Base-by-base conservation (phyloP, 768 basidiomycete species). In the Boletus coccyginus region DNA sequence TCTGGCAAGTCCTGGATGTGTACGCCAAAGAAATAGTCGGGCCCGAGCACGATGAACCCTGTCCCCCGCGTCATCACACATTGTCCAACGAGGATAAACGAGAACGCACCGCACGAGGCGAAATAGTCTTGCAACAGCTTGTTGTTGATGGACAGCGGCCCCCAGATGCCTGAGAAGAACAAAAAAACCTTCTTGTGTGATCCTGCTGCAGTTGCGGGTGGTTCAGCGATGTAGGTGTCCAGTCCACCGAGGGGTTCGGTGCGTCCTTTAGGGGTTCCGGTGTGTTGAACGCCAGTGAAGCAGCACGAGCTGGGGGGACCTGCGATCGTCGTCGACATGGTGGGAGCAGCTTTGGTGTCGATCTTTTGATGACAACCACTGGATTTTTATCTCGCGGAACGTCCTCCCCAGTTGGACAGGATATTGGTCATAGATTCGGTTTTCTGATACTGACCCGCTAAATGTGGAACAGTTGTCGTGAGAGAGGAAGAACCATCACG, bases 1-100 rank as follows among this genome's bases (percentile, higher is more conserved):
- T 63, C 56, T 12, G 73, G 69, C 56, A 79, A 72, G 4, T 67
- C 59, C 35, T 75, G 60, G 4, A 81, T 57, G 6, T 74, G 64
- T 44, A 78, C 74, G 7, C 84, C 83, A 54, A 82, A 76, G 68
- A 86, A 82, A 60, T 84, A 86, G 60, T 87, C 85, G 8, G 81
- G 73, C 2, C 82, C 84, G 8, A 86, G 64, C 0, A 86, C 82
- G 49, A 76, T 62, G 65, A 80, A 86, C 0, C 84, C 85, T 86
- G 33, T 9, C 1, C 8, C n/a, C 33, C 13, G 10, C 40, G 19
- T 52, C 11, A 8, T 35, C 16, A n/a, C 27, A 13, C 13, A 19
- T 19, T n/a, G 11, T 6, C 16, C 7, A 24, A 17, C 27, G 5
- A 39, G 5, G 7, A 19, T 19, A 11, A 33, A 21, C 17, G 7